Base-by-base conservation (phyloP, 2,329 filamentous ascomycete species). In the Ophiognomonia clavigignenti-juglandacearum region DNA sequence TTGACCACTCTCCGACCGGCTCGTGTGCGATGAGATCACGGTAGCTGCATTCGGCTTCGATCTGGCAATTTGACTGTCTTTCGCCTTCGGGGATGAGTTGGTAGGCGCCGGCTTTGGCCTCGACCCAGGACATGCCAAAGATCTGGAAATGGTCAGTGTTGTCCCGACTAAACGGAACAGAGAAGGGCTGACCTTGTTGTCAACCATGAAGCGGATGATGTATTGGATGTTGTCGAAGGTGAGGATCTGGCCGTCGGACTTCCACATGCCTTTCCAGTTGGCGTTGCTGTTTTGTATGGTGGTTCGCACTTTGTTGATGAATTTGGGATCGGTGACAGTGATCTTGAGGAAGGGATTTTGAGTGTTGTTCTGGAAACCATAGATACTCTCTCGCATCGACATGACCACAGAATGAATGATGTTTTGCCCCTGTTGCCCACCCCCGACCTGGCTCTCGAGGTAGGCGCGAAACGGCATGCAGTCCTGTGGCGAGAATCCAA, bases 211-310 rank as follows among this genome's bases (percentile, higher is more conserved):
- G 43, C 93, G 80, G 55, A 97, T 69, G 22, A 97, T 82, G 61
- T 96, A 98, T 72, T 95, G 88, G 48, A 98, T 91, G 56, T 85
- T 96, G 71, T 98, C 93, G 59, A 92, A 98, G 0, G 93, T 97
- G 64, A 91, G 78, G 54, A 97, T 82, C 18, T 86, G 86, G 18
- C 78, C 80, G 5, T 77, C 75, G 18, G 72, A 78, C 56, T 82
- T 86, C 92, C 93, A 98, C 65, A 96, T 75, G 4, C 85, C 83
- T 64, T 92, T 95, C 78, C 89, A 97, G 62, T 97, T 96, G 50
- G 87, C 85, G 49, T 79, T 74, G 9, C 86, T 84, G 8, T 71
- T 72, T 64, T 96, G 88, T 39, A 98, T 86, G 1, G 81, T 74
- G 4, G 74, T 77, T 38, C 93, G 84, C 27, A 97, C 78, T 56